Conservation (phyloP, 2,329 filamentous ascomycete genomes). For the Colletotrichum acutatum region DNA sequence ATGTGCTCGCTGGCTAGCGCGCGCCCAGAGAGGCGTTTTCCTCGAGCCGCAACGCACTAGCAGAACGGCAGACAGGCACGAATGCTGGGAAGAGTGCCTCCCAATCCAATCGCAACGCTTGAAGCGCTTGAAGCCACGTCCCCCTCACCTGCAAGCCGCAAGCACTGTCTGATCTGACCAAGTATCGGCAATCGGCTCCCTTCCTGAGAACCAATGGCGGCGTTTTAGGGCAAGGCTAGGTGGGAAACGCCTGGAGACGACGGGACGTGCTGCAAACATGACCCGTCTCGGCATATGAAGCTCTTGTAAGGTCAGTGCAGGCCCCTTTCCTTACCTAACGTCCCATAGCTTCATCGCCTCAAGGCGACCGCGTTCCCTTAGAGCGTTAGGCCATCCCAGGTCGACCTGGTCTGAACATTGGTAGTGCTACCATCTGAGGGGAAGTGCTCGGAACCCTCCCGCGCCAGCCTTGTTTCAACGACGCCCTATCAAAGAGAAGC, state of each 20-base stretch:
- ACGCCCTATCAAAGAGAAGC: slow-evolving; percentile 17
- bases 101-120: slow-evolving; percentile 8
- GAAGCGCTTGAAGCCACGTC: not conserved
- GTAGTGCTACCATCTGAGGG: not conserved
- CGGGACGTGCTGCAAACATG: slow-evolving; percentile 22
- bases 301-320: slow-evolving; percentile 3
- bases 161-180: not conserved
- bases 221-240: not conserved
- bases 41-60: slow-evolving; percentile 11
- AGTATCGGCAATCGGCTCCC: not conserved
- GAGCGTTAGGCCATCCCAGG: not conserved
- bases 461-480: slow-evolving; percentile 29
- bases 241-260: slow-evolving; percentile 1
- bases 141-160: not conserved
- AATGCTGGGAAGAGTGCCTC: not conserved
- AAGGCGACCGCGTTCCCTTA: not conserved
- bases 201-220: slow-evolving; percentile 1
- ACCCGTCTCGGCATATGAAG: slow-evolving; percentile 28
- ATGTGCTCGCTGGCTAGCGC: not conserved
- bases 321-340: not conserved
- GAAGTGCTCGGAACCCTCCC: slow-evolving; percentile 4
- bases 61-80: not conserved
- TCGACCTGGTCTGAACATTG: slow-evolving; percentile 3
- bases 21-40: not conserved
- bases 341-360: not conserved